These are phyloP conservation scores for Trametes pubescens DNA, from an alignment of 1,284 basidiomycete genomes.

Conservation along the genomic window DNA sequence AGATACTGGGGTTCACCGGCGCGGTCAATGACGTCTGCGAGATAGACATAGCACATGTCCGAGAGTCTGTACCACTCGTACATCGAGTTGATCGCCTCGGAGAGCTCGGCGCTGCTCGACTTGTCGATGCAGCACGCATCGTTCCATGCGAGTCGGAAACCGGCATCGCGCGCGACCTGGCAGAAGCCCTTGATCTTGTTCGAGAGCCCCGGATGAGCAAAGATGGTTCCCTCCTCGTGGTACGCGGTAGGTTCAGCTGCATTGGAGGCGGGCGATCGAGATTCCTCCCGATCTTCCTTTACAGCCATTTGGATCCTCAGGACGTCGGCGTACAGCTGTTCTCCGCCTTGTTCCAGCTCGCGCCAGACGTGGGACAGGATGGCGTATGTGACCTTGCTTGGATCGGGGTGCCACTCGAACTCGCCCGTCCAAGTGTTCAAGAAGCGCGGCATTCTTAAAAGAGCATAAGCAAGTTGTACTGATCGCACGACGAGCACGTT, in stretches of 20 bases:
- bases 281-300: not conserved
- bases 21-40: not conserved
- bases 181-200: not conserved
- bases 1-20: not conserved
- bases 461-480: not conserved
- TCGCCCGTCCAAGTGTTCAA: not conserved
- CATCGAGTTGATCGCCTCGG: slow-evolving; percentile 5
- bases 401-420: not conserved
- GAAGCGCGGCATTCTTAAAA: not conserved
- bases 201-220: not conserved
- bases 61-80: not conserved
- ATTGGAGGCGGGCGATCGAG: too few relatives aligned
- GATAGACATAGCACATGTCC: slow-evolving; percentile 4
- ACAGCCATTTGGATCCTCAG: not conserved
- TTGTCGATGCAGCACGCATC: slow-evolving; percentile 4
- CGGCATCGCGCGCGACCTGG: slow-evolving; percentile 1
- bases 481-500: too few relatives aligned
- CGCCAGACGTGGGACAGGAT: not conserved
- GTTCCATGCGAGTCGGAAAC: not conserved
- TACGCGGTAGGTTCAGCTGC: not conserved
- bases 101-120: not conserved
- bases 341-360: not conserved
- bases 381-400: not conserved
- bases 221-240: not conserved
- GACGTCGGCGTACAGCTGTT: not conserved